Evolutionary conservation across 1,284 basidiomycete species (phyloP).

Genomic region (Xerocomus nothofagi): DNA sequence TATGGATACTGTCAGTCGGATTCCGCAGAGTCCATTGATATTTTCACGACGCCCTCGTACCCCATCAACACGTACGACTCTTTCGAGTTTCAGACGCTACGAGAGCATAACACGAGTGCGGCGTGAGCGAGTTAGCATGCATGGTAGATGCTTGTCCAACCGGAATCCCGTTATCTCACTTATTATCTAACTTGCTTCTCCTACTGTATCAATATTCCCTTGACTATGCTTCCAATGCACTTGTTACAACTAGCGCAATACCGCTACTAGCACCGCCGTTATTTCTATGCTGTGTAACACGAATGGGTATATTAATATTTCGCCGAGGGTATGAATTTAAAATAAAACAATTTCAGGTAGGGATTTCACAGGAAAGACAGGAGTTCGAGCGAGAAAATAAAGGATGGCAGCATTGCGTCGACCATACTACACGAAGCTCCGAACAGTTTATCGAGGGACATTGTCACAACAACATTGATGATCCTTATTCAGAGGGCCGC

Average conservation of each 20-base stretch:
- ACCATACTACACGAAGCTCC: constrained; percentile 5
- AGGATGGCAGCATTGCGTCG: background rate
- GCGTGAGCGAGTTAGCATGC: constrained; percentile 22
- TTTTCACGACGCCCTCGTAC: constrained; percentile 20
- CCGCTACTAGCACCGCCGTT: constrained; percentile 8
- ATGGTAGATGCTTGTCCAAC: constrained; percentile 10
- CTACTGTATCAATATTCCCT: constrained; percentile 30
- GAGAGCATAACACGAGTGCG: constrained; percentile 26
- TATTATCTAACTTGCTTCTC: constrained; percentile 27
- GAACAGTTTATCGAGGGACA: background rate
- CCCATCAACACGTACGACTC: constrained; percentile 29
- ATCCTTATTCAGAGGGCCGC: background rate
- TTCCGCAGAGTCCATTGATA: constrained; percentile 21
- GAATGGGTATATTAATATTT: constrained; percentile 26
- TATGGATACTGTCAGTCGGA: constrained; percentile 26
- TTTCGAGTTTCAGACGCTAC: constrained; percentile 35
- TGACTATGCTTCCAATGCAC: constrained; percentile 10
- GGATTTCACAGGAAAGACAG: background rate
- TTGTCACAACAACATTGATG: constrained; percentile 4
- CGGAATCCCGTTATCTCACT: constrained; percentile 8
- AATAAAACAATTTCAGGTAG: constrained; percentile 5
- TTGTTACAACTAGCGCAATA: constrained; percentile 12
- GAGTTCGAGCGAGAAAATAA: background rate
- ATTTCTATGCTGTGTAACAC: constrained; percentile 13
- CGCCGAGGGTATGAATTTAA: constrained; percentile 26